A percentile compares a stretch with the other conserved stretches of the same genome.
phyloP scores from a whole-genome alignment of 768 basidiomycete genomes.

The Lactarius evosmus region DNA sequence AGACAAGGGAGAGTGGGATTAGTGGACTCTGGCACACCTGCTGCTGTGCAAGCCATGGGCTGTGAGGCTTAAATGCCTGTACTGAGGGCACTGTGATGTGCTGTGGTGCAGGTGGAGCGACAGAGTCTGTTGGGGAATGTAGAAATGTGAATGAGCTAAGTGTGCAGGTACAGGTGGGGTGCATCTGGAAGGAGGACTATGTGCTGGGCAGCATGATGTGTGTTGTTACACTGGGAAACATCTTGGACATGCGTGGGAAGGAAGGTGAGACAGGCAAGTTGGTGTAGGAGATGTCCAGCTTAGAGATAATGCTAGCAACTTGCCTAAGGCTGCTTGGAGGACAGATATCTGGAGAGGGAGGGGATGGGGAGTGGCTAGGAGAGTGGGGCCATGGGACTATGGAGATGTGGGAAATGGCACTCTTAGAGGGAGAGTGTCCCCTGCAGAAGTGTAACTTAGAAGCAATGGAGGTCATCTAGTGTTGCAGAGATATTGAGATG shows the following conservation, averaged over 20 bases:
- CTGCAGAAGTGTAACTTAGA: conserved; percentile 1
- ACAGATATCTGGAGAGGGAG: conserved; percentile 28
- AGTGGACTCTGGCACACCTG: conserved; percentile 18
- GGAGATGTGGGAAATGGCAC: conserved; percentile 8
- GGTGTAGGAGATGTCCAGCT: background rate
- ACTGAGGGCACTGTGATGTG: background rate
- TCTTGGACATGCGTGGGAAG: background rate
- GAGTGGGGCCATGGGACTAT: conserved; percentile 9
- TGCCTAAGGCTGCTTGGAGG: conserved; percentile 28
- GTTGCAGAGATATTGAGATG: background rate
- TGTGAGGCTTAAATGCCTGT: background rate
- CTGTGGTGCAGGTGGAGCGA: background rate
- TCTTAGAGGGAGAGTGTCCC: background rate
- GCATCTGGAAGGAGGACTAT: background rate
- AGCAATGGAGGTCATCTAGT: background rate
- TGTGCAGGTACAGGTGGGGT: conserved; percentile 13
- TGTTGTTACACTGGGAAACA: background rate
- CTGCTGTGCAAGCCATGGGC: conserved; percentile 2
- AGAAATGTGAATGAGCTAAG: conserved; percentile 21
- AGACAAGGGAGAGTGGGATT: conserved; percentile 23
- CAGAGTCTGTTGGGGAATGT: background rate
- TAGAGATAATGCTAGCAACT: conserved; percentile 26
- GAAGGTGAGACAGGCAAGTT: conserved; percentile 4
- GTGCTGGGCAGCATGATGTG: background rate
- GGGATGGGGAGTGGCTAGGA: conserved; percentile 26